Evolutionary conservation across 2,329 filamentous ascomycete species (phyloP), one percentile per base, ranked within the genome.

Genomic region (Pseudovirgaria hyperparasitica): DNA sequence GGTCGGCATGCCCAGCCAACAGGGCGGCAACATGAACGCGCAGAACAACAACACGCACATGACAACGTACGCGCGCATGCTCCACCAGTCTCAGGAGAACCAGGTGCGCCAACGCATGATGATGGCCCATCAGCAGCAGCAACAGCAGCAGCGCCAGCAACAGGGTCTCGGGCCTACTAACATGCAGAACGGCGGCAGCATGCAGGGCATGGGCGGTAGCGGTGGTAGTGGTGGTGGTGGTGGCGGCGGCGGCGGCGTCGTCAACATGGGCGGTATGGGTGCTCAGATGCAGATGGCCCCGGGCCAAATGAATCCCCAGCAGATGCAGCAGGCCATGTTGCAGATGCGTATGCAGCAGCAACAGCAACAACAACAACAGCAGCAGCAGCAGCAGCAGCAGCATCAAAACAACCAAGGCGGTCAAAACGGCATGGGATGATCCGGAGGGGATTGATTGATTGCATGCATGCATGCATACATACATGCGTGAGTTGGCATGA

Each of bases 161-260:
- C 28, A 16, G 30, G 35, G 21, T 26, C 38, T 21, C 34, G n/a
- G n/a, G n/a, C n/a, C n/a, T n/a, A n/a, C n/a, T n/a, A n/a, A n/a
- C n/a, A 25, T 29, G 6, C 29, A 31, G 15, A 26, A 27, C 20
- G 34, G 31, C 31, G 23, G 32, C 14, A 21, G 19, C 19, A 42
- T 41, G 38, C 27, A 29, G 35, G 45, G 36, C 4, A 43, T 41
- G 40, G 31, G 25, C 29, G 50, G 45, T 43, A 46, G 19, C 6
- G 29, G 23, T 8, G 11, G 41, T 27, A 42, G 43, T 38, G 33
- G 32, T 16, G 40, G 39, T 17, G 37, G 18, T 24, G 23, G 25
- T 25, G 27, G 23, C 19, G 27, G 18, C 22, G 27, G 21, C 24
- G 16, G 41, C 33, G 38, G 40, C 16, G 41, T 44, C 33, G 37